A percentile compares a stretch with the other conserved stretches of the same genome.
phyloP scores from a whole-genome alignment of 1,284 basidiomycete species.

The Lentinus polychrous region DNA sequence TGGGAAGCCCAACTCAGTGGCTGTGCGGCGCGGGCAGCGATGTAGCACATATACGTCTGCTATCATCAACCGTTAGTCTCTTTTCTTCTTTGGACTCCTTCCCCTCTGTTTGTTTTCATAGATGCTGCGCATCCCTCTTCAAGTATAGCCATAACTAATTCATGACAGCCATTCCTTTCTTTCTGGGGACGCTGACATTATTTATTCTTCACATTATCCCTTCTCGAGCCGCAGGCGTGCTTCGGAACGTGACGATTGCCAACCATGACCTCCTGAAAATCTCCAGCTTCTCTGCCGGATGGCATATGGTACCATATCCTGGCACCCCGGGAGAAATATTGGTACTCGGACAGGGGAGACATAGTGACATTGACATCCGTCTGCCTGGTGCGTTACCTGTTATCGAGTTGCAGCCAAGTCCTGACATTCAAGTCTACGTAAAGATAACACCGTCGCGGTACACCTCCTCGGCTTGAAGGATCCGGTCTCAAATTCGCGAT shows the following conservation, averaged over 20 bases:
- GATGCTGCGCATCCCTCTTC: slow-evolving; percentile 21
- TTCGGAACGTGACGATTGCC: slow-evolving; percentile 14
- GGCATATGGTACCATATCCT: slow-evolving; percentile 10
- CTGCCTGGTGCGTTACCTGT: not conserved
- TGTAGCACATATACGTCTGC: no score
- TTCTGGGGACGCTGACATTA: slow-evolving; percentile 1
- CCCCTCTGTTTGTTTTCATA: slow-evolving; percentile 11
- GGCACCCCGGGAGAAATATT: slow-evolving; percentile 7
- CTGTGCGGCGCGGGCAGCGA: no score
- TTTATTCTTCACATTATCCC: not conserved
- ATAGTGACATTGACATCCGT: not conserved
- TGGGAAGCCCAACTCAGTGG: no score
- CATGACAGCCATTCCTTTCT: slow-evolving; percentile 9
- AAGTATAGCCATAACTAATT: not conserved
- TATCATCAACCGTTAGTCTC: not conserved
- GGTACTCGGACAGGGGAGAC: slow-evolving; percentile 10
- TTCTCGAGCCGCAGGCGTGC: slow-evolving; percentile 16
- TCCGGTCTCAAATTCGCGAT: not conserved
- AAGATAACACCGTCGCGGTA: slow-evolving; percentile 7
- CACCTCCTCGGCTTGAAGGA: slow-evolving; percentile 17
- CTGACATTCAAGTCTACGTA: no score
- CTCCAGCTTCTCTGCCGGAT: slow-evolving; percentile 18
- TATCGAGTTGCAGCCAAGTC: no score
- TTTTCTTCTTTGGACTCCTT: slow-evolving; percentile 1
- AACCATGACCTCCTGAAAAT: slow-evolving; percentile 9